phyloP scores from a whole-genome alignment of 257 asterid species.

The Verbena officinalis region DNA sequence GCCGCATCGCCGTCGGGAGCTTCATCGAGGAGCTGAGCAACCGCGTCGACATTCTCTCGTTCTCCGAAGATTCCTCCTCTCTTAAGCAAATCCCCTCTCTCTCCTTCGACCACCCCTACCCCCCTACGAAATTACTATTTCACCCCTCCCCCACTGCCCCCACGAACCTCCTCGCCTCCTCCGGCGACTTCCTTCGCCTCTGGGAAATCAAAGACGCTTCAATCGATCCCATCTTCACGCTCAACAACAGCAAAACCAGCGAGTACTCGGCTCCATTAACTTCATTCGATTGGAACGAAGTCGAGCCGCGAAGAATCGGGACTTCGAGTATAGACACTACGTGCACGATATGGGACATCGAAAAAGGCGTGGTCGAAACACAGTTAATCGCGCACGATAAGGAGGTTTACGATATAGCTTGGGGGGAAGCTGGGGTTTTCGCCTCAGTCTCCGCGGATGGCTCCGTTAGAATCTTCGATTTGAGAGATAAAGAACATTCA shows the following conservation, averaged over 20 bases:
- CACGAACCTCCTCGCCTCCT: constrained; percentile 71
- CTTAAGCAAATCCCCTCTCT: constrained; percentile 54
- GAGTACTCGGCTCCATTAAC: constrained; percentile 87
- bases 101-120: constrained; percentile 85
- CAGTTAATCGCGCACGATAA: constrained; percentile 88
- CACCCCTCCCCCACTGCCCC: constrained; percentile 63
- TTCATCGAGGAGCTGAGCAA: constrained; percentile 73
- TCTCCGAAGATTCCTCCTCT: constrained; percentile 63
- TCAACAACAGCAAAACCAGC: constrained; percentile 70
- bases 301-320: constrained; percentile 76
- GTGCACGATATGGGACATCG: constrained; percentile 90
- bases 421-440: constrained; percentile 92
- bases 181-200: constrained; percentile 92
- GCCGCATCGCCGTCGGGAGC: constrained; percentile 70
- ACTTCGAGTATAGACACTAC: constrained; percentile 91
- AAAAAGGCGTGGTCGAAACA: constrained; percentile 76
- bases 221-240: constrained; percentile 43
- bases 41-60: constrained; percentile 75
- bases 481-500: constrained; percentile 92
- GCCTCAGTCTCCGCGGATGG: constrained; percentile 94
- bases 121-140: constrained; percentile 81
- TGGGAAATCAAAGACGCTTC: constrained; percentile 68
- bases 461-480: constrained; percentile 79
- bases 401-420: constrained; percentile 93
- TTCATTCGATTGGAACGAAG: constrained; percentile 93